These are phyloP conservation scores for Vitellaria paradoxa DNA, from an alignment of 179 eudicot genomes.

Conservation along the genomic window DNA sequence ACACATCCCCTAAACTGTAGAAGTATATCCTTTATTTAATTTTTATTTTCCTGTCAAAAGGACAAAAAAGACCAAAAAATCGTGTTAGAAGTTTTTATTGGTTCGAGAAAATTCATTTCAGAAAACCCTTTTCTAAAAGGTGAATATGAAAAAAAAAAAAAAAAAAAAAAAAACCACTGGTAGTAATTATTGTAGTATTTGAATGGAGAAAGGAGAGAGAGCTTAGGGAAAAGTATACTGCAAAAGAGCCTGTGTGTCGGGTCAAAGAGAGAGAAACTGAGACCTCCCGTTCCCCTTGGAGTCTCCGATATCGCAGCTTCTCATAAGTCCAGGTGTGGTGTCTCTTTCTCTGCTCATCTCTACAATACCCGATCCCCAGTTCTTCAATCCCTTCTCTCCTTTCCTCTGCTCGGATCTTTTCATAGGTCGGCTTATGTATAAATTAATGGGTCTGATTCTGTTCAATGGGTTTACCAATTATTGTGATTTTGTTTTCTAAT, in stretches of 20 bases:
- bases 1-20: not conserved
- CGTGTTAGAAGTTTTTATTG: not conserved
- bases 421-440: not conserved
- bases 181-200: too few relatives aligned
- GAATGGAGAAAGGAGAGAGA: too few relatives aligned
- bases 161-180: too few relatives aligned
- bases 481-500: not conserved
- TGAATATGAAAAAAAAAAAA: too few relatives aligned
- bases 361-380: not conserved
- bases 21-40: not conserved
- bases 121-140: too few relatives aligned
- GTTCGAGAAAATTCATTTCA: not conserved
- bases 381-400: not conserved
- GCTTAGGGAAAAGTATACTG: too few relatives aligned
- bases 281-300: not conserved
- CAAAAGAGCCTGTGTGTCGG: too few relatives aligned
- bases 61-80: not conserved
- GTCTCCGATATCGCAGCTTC: not conserved
- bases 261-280: not conserved
- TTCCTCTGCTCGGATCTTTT: conserved; percentile 7
- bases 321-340: conserved; percentile 7
- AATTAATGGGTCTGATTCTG: not conserved
- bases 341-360: not conserved
- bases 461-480: not conserved
- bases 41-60: not conserved